phyloP scores from a whole-genome alignment of 768 basidiomycete genomes.

The Calocera viscosa region DNA sequence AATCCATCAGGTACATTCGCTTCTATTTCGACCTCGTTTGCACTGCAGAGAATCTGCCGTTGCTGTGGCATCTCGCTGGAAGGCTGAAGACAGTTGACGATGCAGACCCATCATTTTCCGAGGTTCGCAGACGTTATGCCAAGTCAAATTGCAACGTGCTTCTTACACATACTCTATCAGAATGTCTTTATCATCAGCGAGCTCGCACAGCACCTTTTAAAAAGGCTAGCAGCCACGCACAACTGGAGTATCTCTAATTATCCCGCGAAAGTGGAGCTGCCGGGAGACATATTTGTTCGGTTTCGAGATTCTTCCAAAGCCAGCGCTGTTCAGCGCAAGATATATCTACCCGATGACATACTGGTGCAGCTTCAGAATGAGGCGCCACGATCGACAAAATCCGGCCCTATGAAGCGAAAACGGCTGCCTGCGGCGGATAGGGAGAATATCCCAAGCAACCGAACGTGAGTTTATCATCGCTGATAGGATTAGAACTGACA shows the following conservation, averaged over 20 bases:
- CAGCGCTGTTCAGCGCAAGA: conserved; percentile 19
- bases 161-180: conserved; percentile 31
- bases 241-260: conserved; percentile 68
- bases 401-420: neutral
- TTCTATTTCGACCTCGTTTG: conserved; percentile 73
- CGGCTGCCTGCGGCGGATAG: neutral
- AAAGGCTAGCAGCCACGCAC: conserved; percentile 41
- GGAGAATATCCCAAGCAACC: neutral
- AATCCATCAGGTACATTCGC: conserved; percentile 57
- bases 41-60: conserved; percentile 66
- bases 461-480: neutral
- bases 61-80: conserved; percentile 69
- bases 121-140: neutral
- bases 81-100: conserved; percentile 84
- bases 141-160: neutral
- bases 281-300: conserved; percentile 65
- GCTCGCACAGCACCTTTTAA: conserved; percentile 78
- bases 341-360: conserved; percentile 18
- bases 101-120: conserved; percentile 28
- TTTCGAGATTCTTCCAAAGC: conserved; percentile 54
- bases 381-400: neutral
- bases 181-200: conserved; percentile 81
- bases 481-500: too few species aligned
- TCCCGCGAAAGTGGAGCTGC: conserved; percentile 68
- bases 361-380: conserved; percentile 8